Percentiles rank a stretch among this genome's conserved stretches.
Conservation (phyloP, 345 rosid species). For the Acer yangbiense region DNA sequence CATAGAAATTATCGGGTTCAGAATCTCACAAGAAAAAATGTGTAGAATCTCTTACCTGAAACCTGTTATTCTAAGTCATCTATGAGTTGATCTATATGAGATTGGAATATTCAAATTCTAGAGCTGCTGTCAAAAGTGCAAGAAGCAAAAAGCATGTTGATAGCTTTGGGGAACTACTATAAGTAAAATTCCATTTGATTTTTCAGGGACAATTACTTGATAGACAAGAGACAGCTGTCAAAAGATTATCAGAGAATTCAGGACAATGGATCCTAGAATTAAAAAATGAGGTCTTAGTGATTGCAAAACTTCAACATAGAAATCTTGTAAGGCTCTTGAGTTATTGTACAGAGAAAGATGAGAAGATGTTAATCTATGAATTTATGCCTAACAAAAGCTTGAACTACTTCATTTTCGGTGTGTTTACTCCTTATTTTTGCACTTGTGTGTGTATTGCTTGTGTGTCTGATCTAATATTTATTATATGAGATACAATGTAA, state of each 20-base stretch:
- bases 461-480: too few relatives aligned
- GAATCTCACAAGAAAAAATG: too few relatives aligned
- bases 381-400: slow-evolving; percentile 14
- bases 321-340: slow-evolving; percentile 15
- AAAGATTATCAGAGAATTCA: background rate
- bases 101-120: too few relatives aligned
- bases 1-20: too few relatives aligned
- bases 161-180: too few relatives aligned
- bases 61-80: too few relatives aligned
- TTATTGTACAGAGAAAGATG: slow-evolving; percentile 1
- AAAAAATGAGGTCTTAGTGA: slow-evolving; percentile 10
- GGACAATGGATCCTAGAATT: background rate
- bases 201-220: background rate
- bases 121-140: too few relatives aligned
- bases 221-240: background rate
- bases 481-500: background rate
- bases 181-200: too few relatives aligned
- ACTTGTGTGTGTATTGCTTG: background rate
- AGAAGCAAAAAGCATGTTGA: too few relatives aligned
- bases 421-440: background rate
- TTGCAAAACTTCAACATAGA: slow-evolving; percentile 18
- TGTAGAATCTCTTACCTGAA: too few relatives aligned
- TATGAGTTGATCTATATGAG: too few relatives aligned
- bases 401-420: slow-evolving; percentile 11
- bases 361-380: slow-evolving; percentile 8